A percentile compares a stretch with the other conserved stretches of the same genome.
These are phyloP conservation scores for Colletotrichum chlorophyti DNA, from an alignment of 2,329 filamentous ascomycete species.

Conservation along the genomic window DNA sequence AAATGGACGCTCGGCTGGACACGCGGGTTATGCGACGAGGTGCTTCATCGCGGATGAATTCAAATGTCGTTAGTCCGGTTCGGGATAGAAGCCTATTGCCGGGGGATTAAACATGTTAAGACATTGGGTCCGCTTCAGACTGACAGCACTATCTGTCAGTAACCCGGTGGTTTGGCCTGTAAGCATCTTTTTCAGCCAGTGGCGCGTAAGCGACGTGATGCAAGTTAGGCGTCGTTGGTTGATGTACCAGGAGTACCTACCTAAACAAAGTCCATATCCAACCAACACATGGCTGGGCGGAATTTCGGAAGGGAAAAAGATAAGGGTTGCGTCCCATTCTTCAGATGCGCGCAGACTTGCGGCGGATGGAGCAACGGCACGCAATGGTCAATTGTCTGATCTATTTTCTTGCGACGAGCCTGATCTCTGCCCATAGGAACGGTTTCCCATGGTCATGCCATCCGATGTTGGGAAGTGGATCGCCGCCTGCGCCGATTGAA, in stretches of 20 bases:
- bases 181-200: constrained; percentile 2
- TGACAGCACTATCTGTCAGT: background rate
- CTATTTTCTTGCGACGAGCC: background rate
- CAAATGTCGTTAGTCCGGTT: background rate
- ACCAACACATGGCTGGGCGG: no score
- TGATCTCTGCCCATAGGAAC: background rate
- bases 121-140: background rate
- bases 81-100: background rate
- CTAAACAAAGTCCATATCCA: no score
- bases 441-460: background rate
- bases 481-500: background rate
- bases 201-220: no score
- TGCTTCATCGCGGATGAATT: background rate
- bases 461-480: constrained; percentile 6
- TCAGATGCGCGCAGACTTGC: no score
- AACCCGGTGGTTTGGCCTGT: constrained; percentile 2
- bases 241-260: no score
- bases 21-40: background rate
- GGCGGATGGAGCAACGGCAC: background rate
- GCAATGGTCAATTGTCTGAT: background rate
- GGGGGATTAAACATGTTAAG: background rate
- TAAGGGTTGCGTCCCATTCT: no score
- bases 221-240: no score
- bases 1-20: no score
- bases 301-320: no score